A percentile compares a stretch with the other conserved stretches of the same genome.
Evolutionary conservation across 768 basidiomycete genomes (phyloP).

Genomic region (Podaxis carcinomalis): DNA sequence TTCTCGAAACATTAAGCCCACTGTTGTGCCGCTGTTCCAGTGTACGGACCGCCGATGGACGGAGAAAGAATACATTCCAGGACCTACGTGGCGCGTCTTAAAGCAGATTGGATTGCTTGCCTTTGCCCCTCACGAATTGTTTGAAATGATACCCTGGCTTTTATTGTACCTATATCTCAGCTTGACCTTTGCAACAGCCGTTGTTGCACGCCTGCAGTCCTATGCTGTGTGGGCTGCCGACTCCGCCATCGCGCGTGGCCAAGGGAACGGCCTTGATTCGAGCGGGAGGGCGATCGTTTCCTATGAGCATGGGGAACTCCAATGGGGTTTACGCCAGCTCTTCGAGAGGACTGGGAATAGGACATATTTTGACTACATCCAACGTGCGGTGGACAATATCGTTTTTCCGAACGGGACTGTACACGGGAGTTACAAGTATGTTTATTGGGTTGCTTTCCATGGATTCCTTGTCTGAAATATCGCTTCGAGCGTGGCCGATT

Average conservation of each 20-base stretch:
- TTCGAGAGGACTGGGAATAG: conserved; percentile 36
- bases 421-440: conserved; percentile 34
- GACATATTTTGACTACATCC: conserved; percentile 38
- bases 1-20: too few species aligned
- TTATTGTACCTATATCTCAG: not conserved
- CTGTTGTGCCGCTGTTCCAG: not conserved
- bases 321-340: conserved; percentile 37
- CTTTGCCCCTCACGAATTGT: too few species aligned
- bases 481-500: conserved; percentile 24
- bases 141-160: not conserved
- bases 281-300: conserved; percentile 29
- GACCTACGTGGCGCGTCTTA: not conserved
- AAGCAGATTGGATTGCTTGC: not conserved
- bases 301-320: conserved; percentile 37
- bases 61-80: not conserved
- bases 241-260: conserved; percentile 36
- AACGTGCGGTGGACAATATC: conserved; percentile 32
- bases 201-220: conserved; percentile 27
- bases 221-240: conserved; percentile 44
- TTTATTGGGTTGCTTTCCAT: not conserved
- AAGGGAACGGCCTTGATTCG: conserved; percentile 37
- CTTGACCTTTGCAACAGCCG: not conserved
- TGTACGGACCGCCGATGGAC: not conserved
- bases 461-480: not conserved
- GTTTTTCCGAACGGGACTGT: conserved; percentile 36